Percentiles rank a stretch among this genome's conserved stretches.
phyloP scores from a whole-genome alignment of 2,329 filamentous ascomycete genomes.

The Microsporum ferrugineum region DNA sequence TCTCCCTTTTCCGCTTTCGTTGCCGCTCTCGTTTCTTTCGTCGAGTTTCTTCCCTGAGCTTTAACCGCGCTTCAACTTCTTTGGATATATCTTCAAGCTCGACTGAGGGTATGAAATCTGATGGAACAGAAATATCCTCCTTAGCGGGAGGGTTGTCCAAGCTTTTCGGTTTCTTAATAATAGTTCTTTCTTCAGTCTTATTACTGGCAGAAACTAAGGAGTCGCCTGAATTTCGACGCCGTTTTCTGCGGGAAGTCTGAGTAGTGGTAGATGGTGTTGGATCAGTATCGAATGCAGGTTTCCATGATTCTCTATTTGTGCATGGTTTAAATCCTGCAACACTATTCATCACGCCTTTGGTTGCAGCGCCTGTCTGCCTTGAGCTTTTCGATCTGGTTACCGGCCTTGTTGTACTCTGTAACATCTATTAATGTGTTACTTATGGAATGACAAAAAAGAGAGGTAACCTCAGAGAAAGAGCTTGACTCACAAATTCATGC shows the following conservation, averaged over 20 bases:
- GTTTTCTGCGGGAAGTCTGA: conserved; percentile 17
- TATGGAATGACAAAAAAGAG: not conserved
- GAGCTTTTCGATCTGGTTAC: conserved; percentile 2
- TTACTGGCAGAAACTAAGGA: not conserved
- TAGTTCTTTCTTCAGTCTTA: not conserved
- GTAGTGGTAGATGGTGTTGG: conserved; percentile 10
- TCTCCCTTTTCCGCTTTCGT: conserved; percentile 34
- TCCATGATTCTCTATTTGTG: conserved; percentile 1
- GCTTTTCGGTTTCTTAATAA: conserved; percentile 15
- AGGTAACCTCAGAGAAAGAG: not conserved
- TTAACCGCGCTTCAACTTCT: conserved; percentile 35
- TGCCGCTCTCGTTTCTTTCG: conserved; percentile 24
- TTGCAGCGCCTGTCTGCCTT: not conserved
- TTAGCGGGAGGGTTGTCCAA: conserved; percentile 10
- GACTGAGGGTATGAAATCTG: conserved; percentile 9
- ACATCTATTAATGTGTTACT: conserved; percentile 13
- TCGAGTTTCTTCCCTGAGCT: conserved; percentile 32
- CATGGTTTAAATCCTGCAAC: not conserved
- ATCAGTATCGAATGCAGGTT: conserved; percentile 15
- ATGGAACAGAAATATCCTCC: not conserved
- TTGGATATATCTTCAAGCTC: conserved; percentile 37
- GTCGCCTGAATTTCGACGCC: conserved; percentile 4
- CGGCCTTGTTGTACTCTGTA: conserved; percentile 10
- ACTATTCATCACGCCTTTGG: not conserved
- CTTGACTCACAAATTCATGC: conserved; percentile 25